Percentiles rank a stretch among this genome's conserved stretches.
Conservation (phyloP, 176 grass and related monocot species). For the Bolboschoenus planiculmis region DNA sequence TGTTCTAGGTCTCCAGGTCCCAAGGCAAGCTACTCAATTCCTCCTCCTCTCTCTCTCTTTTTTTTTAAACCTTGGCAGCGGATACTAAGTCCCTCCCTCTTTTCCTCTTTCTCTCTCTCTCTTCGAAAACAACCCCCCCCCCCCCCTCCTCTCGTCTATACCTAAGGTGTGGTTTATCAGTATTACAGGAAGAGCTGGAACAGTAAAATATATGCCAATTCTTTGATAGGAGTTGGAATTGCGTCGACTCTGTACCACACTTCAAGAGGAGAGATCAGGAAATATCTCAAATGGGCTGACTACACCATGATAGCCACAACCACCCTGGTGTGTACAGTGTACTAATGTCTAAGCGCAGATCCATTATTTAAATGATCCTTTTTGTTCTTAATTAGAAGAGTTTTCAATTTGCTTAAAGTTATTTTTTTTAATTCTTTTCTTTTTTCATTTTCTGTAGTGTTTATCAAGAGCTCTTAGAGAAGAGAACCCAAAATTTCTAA, state of each 20-base stretch:
- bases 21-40: slow-evolving; percentile 48
- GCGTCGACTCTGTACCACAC: slow-evolving; percentile 88
- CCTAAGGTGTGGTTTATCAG: slow-evolving; percentile 48
- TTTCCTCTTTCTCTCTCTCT: background rate
- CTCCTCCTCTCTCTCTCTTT: background rate
- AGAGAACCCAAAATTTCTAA: slow-evolving; percentile 86
- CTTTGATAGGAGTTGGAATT: slow-evolving; percentile 89
- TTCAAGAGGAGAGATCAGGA: slow-evolving; percentile 70
- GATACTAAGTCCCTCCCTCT: background rate
- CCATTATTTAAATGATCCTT: background rate
- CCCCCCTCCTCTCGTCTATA: background rate
- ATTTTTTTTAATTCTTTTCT: background rate
- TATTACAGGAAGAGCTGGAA: slow-evolving; percentile 77
- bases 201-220: slow-evolving; percentile 75
- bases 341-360: background rate
- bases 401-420: background rate
- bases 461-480: slow-evolving; percentile 63
- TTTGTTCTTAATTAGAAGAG: background rate
- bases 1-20: slow-evolving; percentile 63
- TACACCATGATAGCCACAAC: slow-evolving; percentile 95
- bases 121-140: no score
- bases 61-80: background rate
- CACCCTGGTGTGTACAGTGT: slow-evolving; percentile 53
- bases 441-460: slow-evolving; percentile 48
- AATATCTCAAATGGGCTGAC: slow-evolving; percentile 86